Base-by-base conservation (phyloP, 495 filamentous ascomycete genomes). In the Hyphodiscus hymeniophilus region DNA sequence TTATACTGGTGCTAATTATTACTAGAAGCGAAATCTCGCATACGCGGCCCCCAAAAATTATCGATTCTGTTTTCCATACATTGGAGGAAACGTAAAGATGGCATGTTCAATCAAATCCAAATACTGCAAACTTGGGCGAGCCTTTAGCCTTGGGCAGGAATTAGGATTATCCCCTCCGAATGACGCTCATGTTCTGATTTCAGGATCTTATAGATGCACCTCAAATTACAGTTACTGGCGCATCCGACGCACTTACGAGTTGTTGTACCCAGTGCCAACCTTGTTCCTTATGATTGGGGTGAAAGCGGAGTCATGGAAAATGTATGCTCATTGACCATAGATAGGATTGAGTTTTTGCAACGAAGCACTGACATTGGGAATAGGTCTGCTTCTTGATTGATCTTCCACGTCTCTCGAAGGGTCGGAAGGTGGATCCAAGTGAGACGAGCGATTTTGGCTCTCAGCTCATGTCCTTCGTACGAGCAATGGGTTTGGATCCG, bases 221-320 rank as follows among this genome's bases (percentile, higher is more conserved):
- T 87, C 4, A 95, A 95, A 56, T 64, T 95, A 11, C 85, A 88
- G 74, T 69, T 95, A 0, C 71, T 95, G 0, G 89, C 86, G 54
- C 81, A 43, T 16, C 41, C 41, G n/a, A 57, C 50, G 0, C 78
- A 89, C 57, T 58, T 94, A 2, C 74, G 89, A 0, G 72, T 95
- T 8, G 89, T 75, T 0, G 73, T 95, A 0, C 89, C 89, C 0
- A 89, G 76, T 7, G 89, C 85, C 0, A 95, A 95, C 50, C 61
- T 94, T 3, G 74, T 82, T n/a, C 65, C 73, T 1, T 84, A 80
- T 54, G 89, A 95, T 23, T 59, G 89, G 89, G 89, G 89, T 0
- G 89, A 91, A 58, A 73, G 73, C 2, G 80, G 81, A 0, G 56
- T 79, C 1, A 85, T 94, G 79, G 89, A 95, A 57, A 94, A 94